Conservation (phyloP, 306 rosid species). For the barrel medic (Medicago truncatula) region MtrunA17r5.0-ANR NC_053047.1:32740001-32740500, state of each 20-base stretch:
- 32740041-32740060: too few species aligned
- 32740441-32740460: too few species aligned
- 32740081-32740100: not conserved
- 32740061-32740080: not conserved
- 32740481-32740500: too few species aligned
- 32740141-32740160: not conserved
- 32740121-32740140: not conserved
- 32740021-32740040: too few species aligned
- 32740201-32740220: slow-evolving; percentile 9
- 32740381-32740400: too few species aligned
- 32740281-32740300: not conserved
- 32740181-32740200: not conserved
- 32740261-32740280: not conserved
- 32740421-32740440: too few species aligned
- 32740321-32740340: not conserved
- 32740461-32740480: too few species aligned
- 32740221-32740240: not conserved
- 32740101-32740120: not conserved
- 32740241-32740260: not conserved
- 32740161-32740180: not conserved
- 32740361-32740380: too few species aligned
- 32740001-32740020: too few species aligned
- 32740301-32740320: not conserved
- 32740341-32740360: too few species aligned
- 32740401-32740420: too few species aligned